A percentile compares a stretch with the other conserved stretches of the same genome.
Conservation (phyloP, 352 stramenopile genomes). For the Globisporangium uncinulatum region DNA sequence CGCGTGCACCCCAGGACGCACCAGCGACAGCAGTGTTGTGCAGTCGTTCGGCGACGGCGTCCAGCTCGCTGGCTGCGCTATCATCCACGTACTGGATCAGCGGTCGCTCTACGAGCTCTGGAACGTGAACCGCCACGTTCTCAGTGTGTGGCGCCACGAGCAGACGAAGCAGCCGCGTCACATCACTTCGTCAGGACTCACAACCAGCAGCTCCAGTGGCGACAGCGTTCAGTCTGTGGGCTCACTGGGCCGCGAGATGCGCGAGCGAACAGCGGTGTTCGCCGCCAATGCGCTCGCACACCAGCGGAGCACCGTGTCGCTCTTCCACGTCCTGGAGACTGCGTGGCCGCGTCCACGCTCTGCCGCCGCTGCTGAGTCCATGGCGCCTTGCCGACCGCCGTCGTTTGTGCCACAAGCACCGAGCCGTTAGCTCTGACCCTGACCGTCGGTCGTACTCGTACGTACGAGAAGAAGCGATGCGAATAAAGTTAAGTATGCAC, state of each 20-base stretch:
- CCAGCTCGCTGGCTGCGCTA: constrained; percentile 46
- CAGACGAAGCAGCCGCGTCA: neutral
- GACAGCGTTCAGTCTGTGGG: constrained; percentile 19
- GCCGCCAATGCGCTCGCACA: constrained; percentile 29
- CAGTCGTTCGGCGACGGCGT: constrained; percentile 54
- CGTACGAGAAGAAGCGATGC: neutral
- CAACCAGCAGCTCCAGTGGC: neutral
- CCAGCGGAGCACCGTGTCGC: constrained; percentile 21
- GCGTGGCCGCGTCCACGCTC: constrained; percentile 13
- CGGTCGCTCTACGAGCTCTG: constrained; percentile 49
- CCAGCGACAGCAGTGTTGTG: constrained; percentile 16
- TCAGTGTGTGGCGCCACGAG: constrained; percentile 38
- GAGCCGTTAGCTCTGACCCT: neutral
- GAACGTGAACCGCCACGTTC: constrained; percentile 54
- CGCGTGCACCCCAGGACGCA: constrained; percentile 23
- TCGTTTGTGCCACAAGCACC: constrained; percentile 18
- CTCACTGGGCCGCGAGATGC: constrained; percentile 44
- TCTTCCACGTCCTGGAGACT: constrained; percentile 41
- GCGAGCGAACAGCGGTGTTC: constrained; percentile 31
- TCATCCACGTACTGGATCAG: constrained; percentile 54
- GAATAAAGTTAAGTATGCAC: constrained; percentile 7
- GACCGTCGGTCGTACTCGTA: neutral
- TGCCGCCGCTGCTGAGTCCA: neutral
- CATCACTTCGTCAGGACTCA: neutral
- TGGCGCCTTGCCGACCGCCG: constrained; percentile 17